Conservation (phyloP, 352 stramenopile species). For the Globisporangium recalcitrans region DNA sequence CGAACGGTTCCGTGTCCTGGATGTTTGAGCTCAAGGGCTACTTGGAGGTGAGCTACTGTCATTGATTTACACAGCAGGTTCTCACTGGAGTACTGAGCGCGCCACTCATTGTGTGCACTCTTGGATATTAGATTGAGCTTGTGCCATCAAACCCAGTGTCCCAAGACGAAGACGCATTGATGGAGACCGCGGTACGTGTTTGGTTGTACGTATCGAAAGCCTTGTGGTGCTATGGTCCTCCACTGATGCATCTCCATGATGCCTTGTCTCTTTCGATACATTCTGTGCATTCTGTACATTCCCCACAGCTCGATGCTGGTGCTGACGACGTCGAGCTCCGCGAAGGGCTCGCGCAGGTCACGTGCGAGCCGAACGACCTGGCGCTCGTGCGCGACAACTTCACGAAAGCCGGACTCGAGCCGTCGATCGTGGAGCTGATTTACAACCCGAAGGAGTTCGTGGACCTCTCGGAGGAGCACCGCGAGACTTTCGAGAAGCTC, state of each 20-base stretch:
- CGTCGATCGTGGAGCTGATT: constrained; percentile 70
- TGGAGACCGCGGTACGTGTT: constrained; percentile 62
- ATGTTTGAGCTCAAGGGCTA: constrained; percentile 86
- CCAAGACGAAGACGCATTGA: constrained; percentile 62
- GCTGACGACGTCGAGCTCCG: constrained; percentile 68
- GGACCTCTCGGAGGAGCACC: constrained; percentile 41
- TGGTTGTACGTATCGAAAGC: neutral
- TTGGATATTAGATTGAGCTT: constrained; percentile 31
- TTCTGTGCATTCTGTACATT: too few relatives aligned
- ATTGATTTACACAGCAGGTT: too few relatives aligned
- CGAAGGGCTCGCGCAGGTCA: constrained; percentile 61
- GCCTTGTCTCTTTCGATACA: too few relatives aligned
- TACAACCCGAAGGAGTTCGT: constrained; percentile 81
- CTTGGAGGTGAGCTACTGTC: constrained; percentile 47
- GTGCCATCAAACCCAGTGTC: constrained; percentile 18
- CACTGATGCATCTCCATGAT: neutral
- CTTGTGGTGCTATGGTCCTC: neutral
- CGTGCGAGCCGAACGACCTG: constrained; percentile 61
- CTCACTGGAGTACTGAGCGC: constrained; percentile 6
- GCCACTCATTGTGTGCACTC: neutral
- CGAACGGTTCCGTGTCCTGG: constrained; percentile 77
- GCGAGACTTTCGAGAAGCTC: constrained; percentile 70
- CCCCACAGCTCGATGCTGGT: constrained; percentile 64
- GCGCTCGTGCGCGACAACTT: constrained; percentile 56
- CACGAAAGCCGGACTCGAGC: constrained; percentile 46